phyloP scores from a whole-genome alignment of 495 filamentous ascomycete species.

The Hypoxylon rickii region DNA sequence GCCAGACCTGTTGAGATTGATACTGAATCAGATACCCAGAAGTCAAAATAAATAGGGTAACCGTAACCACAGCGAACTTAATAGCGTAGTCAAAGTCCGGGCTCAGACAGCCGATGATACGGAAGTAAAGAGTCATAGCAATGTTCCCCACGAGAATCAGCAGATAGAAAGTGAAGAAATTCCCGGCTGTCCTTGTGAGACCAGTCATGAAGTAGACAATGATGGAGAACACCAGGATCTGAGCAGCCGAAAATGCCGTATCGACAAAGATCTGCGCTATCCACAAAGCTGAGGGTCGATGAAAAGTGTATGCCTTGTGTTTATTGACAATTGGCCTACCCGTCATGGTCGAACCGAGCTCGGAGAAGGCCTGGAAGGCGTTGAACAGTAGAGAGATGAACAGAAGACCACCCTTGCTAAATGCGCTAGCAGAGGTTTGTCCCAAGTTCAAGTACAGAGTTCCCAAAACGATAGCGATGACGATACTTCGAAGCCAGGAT shows the following conservation, averaged over 20 bases:
- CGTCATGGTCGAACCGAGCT: slow-evolving; percentile 71
- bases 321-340: slow-evolving; percentile 78
- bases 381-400: slow-evolving; percentile 81
- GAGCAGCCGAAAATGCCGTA: slow-evolving; percentile 66
- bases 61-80: slow-evolving; percentile 74
- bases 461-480: slow-evolving; percentile 77
- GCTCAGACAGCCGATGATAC: slow-evolving; percentile 76
- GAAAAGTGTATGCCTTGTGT: slow-evolving; percentile 78
- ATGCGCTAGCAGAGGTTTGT: slow-evolving; percentile 69
- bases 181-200: slow-evolving; percentile 66
- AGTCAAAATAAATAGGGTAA: slow-evolving; percentile 78
- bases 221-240: slow-evolving; percentile 71
- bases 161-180: slow-evolving; percentile 80
- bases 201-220: slow-evolving; percentile 84
- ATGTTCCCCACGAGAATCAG: slow-evolving; percentile 72
- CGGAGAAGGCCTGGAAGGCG: slow-evolving; percentile 77
- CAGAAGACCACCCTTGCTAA: slow-evolving; percentile 75
- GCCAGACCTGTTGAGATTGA: slow-evolving; percentile 69
- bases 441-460: slow-evolving; percentile 76
- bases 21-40: slow-evolving; percentile 82
- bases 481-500: slow-evolving; percentile 74
- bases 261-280: slow-evolving; percentile 82
- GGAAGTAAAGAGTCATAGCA: slow-evolving; percentile 79
- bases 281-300: slow-evolving; percentile 77
- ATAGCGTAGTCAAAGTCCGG: slow-evolving; percentile 87